A percentile compares a stretch with the other conserved stretches of the same genome.
Conservation (phyloP, 306 rosid genomes). For the Herpetospermum pedunculosum region DNA sequence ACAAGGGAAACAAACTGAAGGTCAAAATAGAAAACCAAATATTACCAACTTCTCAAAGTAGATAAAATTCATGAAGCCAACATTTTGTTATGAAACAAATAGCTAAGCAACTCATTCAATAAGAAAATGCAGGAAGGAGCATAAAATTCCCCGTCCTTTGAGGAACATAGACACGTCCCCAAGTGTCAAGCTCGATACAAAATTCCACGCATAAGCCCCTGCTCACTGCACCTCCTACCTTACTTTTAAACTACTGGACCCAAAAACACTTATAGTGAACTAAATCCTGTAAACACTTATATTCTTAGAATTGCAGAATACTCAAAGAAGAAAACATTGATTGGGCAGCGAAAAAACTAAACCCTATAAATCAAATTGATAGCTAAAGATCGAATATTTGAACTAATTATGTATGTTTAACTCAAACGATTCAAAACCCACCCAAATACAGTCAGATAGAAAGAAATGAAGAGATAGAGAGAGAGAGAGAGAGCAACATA, state of each 20-base stretch:
- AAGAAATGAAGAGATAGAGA: not conserved
- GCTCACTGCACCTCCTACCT: not conserved
- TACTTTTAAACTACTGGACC: not conserved
- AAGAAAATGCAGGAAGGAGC: not conserved
- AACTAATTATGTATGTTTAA: not conserved
- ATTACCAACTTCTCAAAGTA: not conserved
- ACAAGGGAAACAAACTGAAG: not conserved
- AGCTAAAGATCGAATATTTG: not conserved
- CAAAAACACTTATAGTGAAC: not conserved
- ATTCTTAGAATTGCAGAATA: not conserved
- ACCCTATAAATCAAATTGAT: not conserved
- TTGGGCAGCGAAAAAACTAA: not conserved
- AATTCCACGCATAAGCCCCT: not conserved
- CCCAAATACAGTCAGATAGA: not conserved
- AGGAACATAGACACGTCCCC: not conserved
- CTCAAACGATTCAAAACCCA: not conserved
- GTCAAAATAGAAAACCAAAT: not conserved
- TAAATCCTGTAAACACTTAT: not conserved
- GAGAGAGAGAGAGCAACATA: not conserved
- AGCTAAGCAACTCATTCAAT: not conserved
- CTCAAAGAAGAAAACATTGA: not conserved
- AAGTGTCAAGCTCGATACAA: not conserved
- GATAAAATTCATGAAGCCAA: not conserved
- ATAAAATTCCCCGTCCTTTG: not conserved
- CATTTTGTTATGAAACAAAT: not conserved